These are phyloP conservation scores for Microcera coccophila DNA, from an alignment of 2,329 filamentous ascomycete genomes.

Conservation along the genomic window DNA sequence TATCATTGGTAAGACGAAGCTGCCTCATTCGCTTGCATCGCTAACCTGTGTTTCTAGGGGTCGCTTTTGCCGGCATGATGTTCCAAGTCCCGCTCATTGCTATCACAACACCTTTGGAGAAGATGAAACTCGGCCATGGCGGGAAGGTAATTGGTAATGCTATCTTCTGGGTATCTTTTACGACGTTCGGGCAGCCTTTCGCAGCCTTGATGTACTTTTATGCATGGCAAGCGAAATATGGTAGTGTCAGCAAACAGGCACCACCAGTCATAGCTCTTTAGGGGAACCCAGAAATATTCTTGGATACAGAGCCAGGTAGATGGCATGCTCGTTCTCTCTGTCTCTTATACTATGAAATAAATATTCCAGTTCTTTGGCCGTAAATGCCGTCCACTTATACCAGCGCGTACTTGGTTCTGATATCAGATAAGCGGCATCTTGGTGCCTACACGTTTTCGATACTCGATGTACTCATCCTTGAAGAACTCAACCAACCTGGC, in stretches of 20 bases:
- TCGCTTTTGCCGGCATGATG: slow-evolving; percentile 93
- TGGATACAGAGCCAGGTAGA: not conserved
- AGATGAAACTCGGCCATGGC: slow-evolving; percentile 64
- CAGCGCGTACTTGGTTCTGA: too few relatives aligned
- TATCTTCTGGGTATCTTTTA: slow-evolving; percentile 96
- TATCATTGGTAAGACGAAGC: slow-evolving; percentile 73
- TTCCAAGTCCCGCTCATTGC: slow-evolving; percentile 84
- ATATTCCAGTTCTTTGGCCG: too few relatives aligned
- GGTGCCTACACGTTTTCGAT: slow-evolving; percentile 66
- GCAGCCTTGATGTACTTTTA: slow-evolving; percentile 95
- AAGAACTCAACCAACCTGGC: slow-evolving; percentile 75
- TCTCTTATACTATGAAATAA: too few relatives aligned
- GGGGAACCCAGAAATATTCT: not conserved
- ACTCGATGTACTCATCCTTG: slow-evolving; percentile 72
- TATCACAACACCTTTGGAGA: slow-evolving; percentile 74
- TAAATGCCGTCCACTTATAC: too few relatives aligned
- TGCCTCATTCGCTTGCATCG: not conserved
- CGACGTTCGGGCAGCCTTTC: slow-evolving; percentile 88
- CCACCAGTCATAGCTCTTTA: slow-evolving; percentile 10
- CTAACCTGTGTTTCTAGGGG: slow-evolving; percentile 52
- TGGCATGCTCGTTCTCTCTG: not conserved
- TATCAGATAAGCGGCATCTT: slow-evolving; percentile 69
- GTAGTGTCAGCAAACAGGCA: slow-evolving; percentile 61
- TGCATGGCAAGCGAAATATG: slow-evolving; percentile 97
- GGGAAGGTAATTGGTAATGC: slow-evolving; percentile 83